Percentiles rank a stretch among this genome's conserved stretches.
These are phyloP conservation scores for Leishmania martiniquensis DNA, from an alignment of 208 protist genomes.

Conservation along the genomic window DNA sequence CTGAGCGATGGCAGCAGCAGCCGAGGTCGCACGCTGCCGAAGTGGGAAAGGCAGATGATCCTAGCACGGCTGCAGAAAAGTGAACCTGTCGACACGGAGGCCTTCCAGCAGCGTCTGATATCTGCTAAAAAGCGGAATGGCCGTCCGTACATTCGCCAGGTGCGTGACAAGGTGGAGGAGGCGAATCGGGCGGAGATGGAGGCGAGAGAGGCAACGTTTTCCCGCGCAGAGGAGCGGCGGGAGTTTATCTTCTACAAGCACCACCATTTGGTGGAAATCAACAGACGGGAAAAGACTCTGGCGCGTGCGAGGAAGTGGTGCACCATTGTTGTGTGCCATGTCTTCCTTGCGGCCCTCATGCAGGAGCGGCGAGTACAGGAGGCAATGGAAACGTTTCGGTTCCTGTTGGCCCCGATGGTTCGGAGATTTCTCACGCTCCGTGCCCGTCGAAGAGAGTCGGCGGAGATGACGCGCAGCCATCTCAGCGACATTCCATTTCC, in stretches of 20 bases:
- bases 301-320: conserved; percentile 65
- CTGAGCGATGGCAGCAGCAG: conserved; percentile 13
- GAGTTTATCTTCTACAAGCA: conserved; percentile 63
- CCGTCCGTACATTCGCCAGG: conserved; percentile 37
- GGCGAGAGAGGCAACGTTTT: conserved; percentile 23
- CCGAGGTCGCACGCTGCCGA: conserved; percentile 31
- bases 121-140: conserved; percentile 45
- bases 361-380: conserved; percentile 76
- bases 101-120: conserved; percentile 62
- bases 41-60: conserved; percentile 75
- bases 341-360: conserved; percentile 85
- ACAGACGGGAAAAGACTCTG: conserved; percentile 52
- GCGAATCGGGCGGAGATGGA: conserved; percentile 14
- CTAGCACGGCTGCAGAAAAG: conserved; percentile 47
- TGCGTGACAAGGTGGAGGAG: conserved; percentile 36
- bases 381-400: conserved; percentile 69
- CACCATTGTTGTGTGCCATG: conserved; percentile 78
- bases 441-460: conserved; percentile 34
- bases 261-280: conserved; percentile 63
- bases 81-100: conserved; percentile 37
- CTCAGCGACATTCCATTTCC: conserved; percentile 81
- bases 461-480: conserved; percentile 49
- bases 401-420: conserved; percentile 74
- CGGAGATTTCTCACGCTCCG: conserved; percentile 51
- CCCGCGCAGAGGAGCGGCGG: conserved; percentile 39